Base-by-base conservation (phyloP, 768 basidiomycete genomes). In the Tremella fuciformis region DNA sequence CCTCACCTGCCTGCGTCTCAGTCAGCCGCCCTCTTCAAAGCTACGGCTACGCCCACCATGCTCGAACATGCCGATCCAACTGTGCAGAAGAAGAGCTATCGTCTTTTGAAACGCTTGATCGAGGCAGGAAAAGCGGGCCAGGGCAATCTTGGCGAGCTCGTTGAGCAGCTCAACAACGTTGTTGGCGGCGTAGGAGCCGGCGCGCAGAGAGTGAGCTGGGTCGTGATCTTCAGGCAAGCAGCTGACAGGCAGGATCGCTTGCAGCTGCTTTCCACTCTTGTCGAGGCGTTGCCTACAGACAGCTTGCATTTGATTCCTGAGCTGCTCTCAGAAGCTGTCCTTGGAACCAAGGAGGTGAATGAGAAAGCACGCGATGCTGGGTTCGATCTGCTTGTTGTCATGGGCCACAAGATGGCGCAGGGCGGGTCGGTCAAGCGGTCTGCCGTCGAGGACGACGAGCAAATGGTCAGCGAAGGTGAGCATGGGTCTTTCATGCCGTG, bases 271-370 rank as follows among this genome's bases (percentile, higher is more conserved):
- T 76, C 85, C 2, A 79, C 82, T 0, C 81, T 98, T 42, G 80
- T 97, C 26, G 81, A 84, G 8, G 76, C 77, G 21, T 82, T 98
- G 29, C 85, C 89, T 0, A 76, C 86, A 1, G 83, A 84, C 4
- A 82, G 85, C 18, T 78, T 98, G 65, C 88, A 96, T 65, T 78
- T 94, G 50, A 86, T 99, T 50, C 88, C 91, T 1, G 85, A 87
- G 1, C 80, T 98, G 21, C 87, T 98, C 47, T 91, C 94, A 2
- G 96, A 99, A 78, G 89, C 88, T 13, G 88, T 98, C 8, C 79
- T 99, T 24, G 91, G 89, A 1, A 97, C 93, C 13, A 99, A 99
- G 75, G 94, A 99, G 73, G 89, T 92, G 2, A 94, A 94, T 34
- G 91, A 92, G 74, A 91, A 89, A 70, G 86, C 92, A 0, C 83